These are phyloP conservation scores for Scenedesmus sp. DNA, from an alignment of 163 green algal species.

Conservation along the genomic window DNA sequence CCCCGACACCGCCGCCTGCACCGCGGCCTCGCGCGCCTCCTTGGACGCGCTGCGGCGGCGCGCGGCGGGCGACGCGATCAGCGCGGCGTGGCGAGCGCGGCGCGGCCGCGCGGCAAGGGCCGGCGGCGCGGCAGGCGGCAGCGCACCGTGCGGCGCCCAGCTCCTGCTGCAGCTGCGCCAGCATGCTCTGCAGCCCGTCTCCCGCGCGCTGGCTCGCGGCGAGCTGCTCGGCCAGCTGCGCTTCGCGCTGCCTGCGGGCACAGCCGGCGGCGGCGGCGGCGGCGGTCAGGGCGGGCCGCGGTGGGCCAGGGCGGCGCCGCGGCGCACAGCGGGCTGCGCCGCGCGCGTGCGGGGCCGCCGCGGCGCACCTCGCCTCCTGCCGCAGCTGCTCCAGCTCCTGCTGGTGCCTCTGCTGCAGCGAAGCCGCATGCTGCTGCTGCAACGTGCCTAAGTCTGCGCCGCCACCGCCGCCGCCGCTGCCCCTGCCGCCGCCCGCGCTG, in stretches of 20 bases:
- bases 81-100: no score
- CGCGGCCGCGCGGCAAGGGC: no score
- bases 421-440: slow-evolving; percentile 23
- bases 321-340: no score
- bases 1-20: slow-evolving; percentile 13
- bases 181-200: neutral
- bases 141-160: slow-evolving; percentile 13
- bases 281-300: neutral
- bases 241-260: slow-evolving; percentile 24
- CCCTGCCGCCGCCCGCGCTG: neutral
- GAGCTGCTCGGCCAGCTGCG: slow-evolving; percentile 14
- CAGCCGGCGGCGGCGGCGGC: neutral
- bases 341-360: no score
- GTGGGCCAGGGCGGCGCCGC: neutral
- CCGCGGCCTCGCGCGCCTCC: slow-evolving; percentile 5
- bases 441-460: no score
- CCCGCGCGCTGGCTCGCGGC: neutral
- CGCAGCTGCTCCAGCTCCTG: slow-evolving; percentile 30
- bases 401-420: slow-evolving; percentile 24
- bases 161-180: slow-evolving; percentile 28
- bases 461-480: neutral
- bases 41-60: slow-evolving; percentile 14
- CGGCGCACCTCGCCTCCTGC: slow-evolving; percentile 3
- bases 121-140: no score
- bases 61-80: no score